Percentiles rank a stretch among this genome's conserved stretches.
Conservation (phyloP, 345 rosid genomes). For the Microcos paniculata region DNA sequence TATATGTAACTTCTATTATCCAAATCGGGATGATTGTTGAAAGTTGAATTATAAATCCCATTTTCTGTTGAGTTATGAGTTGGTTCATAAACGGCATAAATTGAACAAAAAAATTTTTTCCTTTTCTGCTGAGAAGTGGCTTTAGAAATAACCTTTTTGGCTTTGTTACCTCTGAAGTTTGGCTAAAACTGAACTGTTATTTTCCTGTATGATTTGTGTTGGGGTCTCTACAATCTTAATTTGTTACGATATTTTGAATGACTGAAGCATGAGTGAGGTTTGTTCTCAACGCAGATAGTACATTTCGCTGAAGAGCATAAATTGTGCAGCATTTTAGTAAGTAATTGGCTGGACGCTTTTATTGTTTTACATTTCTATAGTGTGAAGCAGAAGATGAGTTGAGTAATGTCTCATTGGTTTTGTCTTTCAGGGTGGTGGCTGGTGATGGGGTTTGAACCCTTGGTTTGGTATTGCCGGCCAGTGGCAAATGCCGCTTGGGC, state of each 20-base stretch:
- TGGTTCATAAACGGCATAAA: not conserved
- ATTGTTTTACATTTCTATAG: not conserved
- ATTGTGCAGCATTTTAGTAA: not conserved
- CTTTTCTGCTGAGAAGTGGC: not conserved
- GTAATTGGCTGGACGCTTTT: not conserved
- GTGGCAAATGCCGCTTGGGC: conserved; percentile 62
- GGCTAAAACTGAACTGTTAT: not conserved
- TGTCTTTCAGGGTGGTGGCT: conserved; percentile 19
- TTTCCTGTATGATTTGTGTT: not conserved
- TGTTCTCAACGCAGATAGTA: conserved; percentile 9
- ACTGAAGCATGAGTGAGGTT: not conserved
- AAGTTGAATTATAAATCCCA: not conserved
- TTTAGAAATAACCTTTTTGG: not conserved
- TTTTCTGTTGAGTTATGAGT: not conserved
- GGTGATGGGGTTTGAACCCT: conserved; percentile 58
- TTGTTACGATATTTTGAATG: not conserved
- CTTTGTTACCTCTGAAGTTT: not conserved
- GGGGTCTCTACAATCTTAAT: not conserved
- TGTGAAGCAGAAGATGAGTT: not conserved
- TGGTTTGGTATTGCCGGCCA: conserved; percentile 87
- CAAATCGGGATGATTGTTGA: not conserved
- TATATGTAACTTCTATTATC: not conserved
- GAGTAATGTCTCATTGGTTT: not conserved
- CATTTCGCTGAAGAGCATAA: not conserved
- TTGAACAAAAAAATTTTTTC: no score